Conservation (phyloP, 1,284 basidiomycete genomes). For the Lignosus rhinocerotis region DNA sequence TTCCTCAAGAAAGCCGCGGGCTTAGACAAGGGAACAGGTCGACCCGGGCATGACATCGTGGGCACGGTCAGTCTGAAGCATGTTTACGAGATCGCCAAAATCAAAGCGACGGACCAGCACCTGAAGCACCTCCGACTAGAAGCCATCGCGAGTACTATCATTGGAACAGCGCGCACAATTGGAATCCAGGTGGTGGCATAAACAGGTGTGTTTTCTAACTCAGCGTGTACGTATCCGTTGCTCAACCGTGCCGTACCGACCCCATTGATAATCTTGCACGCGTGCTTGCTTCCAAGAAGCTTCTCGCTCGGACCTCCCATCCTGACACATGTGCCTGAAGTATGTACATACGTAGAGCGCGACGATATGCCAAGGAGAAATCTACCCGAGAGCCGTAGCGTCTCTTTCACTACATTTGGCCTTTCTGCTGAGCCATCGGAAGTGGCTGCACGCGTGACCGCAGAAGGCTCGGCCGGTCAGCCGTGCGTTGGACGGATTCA, state of each 20-base stretch:
- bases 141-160: conserved; percentile 83
- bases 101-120: conserved; percentile 91
- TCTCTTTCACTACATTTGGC: conserved; percentile 15
- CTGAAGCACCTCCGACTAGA: conserved; percentile 83
- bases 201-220: conserved; percentile 34
- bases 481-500: conserved; percentile 13
- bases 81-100: conserved; percentile 98
- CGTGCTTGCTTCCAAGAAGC: conserved; percentile 18
- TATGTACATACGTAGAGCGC: conserved; percentile 24
- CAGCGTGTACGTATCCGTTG: conserved; percentile 26
- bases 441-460: conserved; percentile 17
- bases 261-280: conserved; percentile 19
- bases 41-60: conserved; percentile 72
- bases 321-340: conserved; percentile 23
- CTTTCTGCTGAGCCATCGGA: conserved; percentile 18
- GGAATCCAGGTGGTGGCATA: conserved; percentile 88
- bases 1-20: conserved; percentile 92
- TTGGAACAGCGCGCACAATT: conserved; percentile 83
- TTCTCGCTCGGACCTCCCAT: conserved; percentile 14
- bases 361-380: conserved; percentile 20
- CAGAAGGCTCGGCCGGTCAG: conserved; percentile 9
- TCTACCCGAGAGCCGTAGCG: conserved; percentile 23
- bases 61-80: conserved; percentile 94
- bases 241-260: conserved; percentile 22
- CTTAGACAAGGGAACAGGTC: conserved; percentile 87